phyloP scores from a whole-genome alignment of 176 grass and related monocot genomes.

The Puccinellia tenuiflora region DNA sequence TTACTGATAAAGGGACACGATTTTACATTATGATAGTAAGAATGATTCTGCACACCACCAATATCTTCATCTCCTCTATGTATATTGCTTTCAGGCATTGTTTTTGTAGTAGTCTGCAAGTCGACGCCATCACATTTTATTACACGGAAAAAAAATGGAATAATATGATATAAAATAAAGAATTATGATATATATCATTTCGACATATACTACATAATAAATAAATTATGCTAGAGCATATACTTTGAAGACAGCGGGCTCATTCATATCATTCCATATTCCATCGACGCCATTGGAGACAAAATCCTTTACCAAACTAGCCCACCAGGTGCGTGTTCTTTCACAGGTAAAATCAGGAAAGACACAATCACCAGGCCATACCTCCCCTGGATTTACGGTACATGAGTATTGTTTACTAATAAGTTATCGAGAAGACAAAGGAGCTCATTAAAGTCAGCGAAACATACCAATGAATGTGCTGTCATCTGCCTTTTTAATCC shows the following conservation, averaged over 20 bases:
- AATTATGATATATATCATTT: background rate
- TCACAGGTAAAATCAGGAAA: constrained; percentile 90
- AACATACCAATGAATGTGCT: constrained; percentile 69
- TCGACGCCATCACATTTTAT: constrained; percentile 14
- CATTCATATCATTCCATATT: constrained; percentile 99
- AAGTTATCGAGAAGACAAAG: background rate
- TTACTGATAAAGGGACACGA: constrained; percentile 13
- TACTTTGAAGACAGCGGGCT: constrained; percentile 89
- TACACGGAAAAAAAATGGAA: background rate
- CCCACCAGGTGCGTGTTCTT: constrained; percentile 81
- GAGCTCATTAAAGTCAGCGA: constrained; percentile 11
- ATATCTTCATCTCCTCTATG: constrained; percentile 75
- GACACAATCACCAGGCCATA: constrained; percentile 96
- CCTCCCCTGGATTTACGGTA: constrained; percentile 54
- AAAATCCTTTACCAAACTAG: constrained; percentile 76
- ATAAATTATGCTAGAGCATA: background rate
- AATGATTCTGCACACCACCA: constrained; percentile 81
- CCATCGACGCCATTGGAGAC: constrained; percentile 82
- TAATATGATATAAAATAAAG: constrained; percentile 5
- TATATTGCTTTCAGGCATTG: constrained; percentile 88
- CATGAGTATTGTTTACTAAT: background rate
- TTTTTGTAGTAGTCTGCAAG: constrained; percentile 82
- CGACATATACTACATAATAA: constrained; percentile 17
- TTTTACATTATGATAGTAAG: constrained; percentile 91
- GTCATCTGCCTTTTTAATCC: constrained; percentile 64